Evolutionary conservation across 495 filamentous ascomycete genomes (phyloP), one percentile per base, ranked within the genome.

Genomic region (Aspergillus baeticus): DNA sequence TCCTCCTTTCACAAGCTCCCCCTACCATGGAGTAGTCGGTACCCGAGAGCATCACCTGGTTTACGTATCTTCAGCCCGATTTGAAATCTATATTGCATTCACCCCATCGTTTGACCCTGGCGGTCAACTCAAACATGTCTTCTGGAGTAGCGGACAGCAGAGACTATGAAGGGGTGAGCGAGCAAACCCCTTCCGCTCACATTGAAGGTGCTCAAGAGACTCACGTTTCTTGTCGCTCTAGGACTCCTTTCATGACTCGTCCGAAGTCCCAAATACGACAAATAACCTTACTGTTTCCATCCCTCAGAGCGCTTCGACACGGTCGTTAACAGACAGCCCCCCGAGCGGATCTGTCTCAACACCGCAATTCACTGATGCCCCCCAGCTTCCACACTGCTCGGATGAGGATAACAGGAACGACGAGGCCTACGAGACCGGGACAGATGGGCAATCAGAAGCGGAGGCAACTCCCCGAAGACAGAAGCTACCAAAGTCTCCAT

Each of bases 221-320:
- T 51, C 14, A 55, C 52, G 37, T 36, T 39, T 4, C 43, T 21
- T 43, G 29, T 52, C 26, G 43, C 38, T 31, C 35, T 69, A 91
- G 88, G 89, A 92, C 55, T 84, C 84, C 18, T 92, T 91, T 54
- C 87, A 91, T 66, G 88, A 93, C 74, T 87, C 87, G 54, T 74
- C 82, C 60, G 88, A 90, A 70, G 77, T 64, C 29, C 56, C 72
- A 61, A 53, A 51, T 34, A 57, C 58, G 57, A 60, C 73, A 49
- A 56, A 65, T 14, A 65, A 65, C 45, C 69, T 71, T 31, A 65
- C 68, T 42, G 62, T 70, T 43, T 60, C 65, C 18, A 70, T 75
- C 20, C 73, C 73, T 58, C 60, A 67, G 55, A 68, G 69, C 53
- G 49, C 70, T 37, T 74, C 75, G 6, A 68, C 71, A 10, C 69